phyloP scores from a whole-genome alignment of 805 yeast species.

The Kazachstania martiniae region DNA sequence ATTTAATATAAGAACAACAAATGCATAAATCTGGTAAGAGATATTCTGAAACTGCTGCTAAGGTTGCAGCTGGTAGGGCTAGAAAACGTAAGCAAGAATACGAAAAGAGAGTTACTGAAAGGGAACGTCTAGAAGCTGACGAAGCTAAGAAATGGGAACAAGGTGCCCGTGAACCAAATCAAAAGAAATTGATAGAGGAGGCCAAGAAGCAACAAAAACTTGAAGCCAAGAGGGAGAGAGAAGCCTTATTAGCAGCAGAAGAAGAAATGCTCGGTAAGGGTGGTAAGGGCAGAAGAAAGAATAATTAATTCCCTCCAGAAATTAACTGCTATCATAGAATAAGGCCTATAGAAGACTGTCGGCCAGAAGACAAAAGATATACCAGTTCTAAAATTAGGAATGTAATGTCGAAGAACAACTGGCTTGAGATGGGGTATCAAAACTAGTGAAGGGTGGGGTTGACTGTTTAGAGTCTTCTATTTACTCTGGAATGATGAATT shows the following conservation, averaged over 20 bases:
- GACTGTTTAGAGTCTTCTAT: too few relatives aligned
- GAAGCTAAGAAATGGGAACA: slow-evolving; percentile 22
- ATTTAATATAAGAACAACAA: not conserved
- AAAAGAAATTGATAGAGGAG: slow-evolving; percentile 12
- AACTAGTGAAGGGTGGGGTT: too few relatives aligned
- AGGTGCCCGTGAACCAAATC: slow-evolving; percentile 13
- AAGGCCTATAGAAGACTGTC: too few relatives aligned
- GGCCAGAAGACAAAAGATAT: too few relatives aligned
- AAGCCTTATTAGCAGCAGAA: slow-evolving; percentile 18
- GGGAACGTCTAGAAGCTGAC: slow-evolving; percentile 11
- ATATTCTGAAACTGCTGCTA: slow-evolving; percentile 21
- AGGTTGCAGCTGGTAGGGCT: slow-evolving; percentile 21
- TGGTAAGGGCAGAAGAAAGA: slow-evolving; percentile 8
- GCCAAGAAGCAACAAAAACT: slow-evolving; percentile 13
- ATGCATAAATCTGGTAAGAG: slow-evolving; percentile 18
- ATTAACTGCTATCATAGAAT: too few relatives aligned
- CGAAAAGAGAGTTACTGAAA: slow-evolving; percentile 12
- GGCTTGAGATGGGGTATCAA: too few relatives aligned
- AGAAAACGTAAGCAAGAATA: slow-evolving; percentile 21
- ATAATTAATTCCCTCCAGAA: not conserved
- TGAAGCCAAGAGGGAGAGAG: slow-evolving; percentile 18
- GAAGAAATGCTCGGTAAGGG: slow-evolving; percentile 15
- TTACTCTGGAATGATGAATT: too few relatives aligned
- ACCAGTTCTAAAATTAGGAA: too few relatives aligned
- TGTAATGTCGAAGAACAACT: too few relatives aligned